These are phyloP conservation scores for Hypomontagnella submonticulosa DNA, from an alignment of 495 filamentous ascomycete genomes.

Conservation along the genomic window DNA sequence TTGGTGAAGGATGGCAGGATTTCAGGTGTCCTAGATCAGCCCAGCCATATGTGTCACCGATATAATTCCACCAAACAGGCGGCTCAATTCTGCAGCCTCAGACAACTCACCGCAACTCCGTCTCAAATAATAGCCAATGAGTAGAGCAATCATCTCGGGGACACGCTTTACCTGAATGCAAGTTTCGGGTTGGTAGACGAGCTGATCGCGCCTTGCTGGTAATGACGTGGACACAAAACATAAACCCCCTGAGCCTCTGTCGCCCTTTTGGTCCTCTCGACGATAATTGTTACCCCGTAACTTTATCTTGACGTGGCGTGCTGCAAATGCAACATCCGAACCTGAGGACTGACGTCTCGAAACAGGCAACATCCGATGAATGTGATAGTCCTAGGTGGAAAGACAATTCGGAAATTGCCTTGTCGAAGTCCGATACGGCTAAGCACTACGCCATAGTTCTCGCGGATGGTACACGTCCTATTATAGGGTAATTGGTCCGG, in stretches of 20 bases:
- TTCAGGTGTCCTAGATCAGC: background rate
- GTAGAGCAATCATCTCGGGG: conserved; percentile 6
- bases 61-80: conserved; percentile 20
- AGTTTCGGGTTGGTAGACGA: conserved; percentile 31
- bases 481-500: conserved; percentile 6
- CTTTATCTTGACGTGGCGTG: conserved; percentile 26
- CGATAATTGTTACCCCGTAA: conserved; percentile 15
- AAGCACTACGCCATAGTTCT: conserved; percentile 18
- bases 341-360: conserved; percentile 3
- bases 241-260: conserved; percentile 4
- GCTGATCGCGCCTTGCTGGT: background rate
- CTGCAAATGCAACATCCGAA: conserved; percentile 32
- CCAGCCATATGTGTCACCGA: conserved; percentile 4
- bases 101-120: conserved; percentile 33
- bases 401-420: conserved; percentile 37
- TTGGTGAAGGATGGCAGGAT: conserved; percentile 5
- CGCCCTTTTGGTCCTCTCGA: conserved; percentile 1
- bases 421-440: conserved; percentile 33
- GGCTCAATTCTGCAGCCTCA: conserved; percentile 35
- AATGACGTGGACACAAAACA: conserved; percentile 16
- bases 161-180: conserved; percentile 21
- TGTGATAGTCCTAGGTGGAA: conserved; percentile 8
- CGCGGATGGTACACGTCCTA: conserved; percentile 11
- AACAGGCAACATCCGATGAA: conserved; percentile 11
- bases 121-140: conserved; percentile 17